phyloP scores from a whole-genome alignment of 805 yeast species.

The Ogataea ganodermae region DNA sequence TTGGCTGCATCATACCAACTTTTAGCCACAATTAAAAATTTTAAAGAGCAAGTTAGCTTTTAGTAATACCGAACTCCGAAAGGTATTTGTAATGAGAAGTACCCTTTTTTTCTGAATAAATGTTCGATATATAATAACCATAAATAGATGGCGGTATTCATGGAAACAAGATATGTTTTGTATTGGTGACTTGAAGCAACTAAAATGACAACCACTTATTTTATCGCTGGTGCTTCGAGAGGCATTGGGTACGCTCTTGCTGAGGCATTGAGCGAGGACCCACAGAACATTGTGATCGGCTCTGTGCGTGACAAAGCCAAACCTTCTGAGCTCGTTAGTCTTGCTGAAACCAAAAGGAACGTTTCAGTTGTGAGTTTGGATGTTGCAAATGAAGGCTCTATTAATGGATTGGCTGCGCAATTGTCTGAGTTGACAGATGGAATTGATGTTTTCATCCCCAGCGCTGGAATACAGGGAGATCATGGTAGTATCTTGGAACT shows the following conservation, averaged over 20 bases:
- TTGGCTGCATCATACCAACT: too few species aligned
- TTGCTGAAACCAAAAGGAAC: background rate
- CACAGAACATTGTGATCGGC: constrained; percentile 8
- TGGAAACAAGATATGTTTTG: too few species aligned
- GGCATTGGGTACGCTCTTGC: constrained; percentile 11
- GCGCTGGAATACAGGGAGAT: constrained; percentile 7
- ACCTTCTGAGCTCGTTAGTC: background rate
- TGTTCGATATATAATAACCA: too few species aligned
- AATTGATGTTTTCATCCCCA: constrained; percentile 9
- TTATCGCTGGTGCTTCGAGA: constrained; percentile 13
- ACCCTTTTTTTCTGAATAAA: too few species aligned
- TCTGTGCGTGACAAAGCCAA: constrained; percentile 7
- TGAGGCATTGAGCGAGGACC: background rate
- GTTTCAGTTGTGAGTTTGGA: constrained; percentile 12
- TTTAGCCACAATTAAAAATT: too few species aligned
- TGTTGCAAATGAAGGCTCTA: constrained; percentile 6
- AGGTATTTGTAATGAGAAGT: too few species aligned
- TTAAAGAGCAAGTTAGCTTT: too few species aligned
- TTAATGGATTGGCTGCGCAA: constrained; percentile 2
- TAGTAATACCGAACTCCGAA: too few species aligned
- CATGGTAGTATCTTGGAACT: background rate
- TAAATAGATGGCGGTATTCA: too few species aligned
- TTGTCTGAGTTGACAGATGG: constrained; percentile 6
- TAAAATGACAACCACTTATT: constrained; percentile 8
- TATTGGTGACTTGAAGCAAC: too few species aligned